phyloP scores from a whole-genome alignment of 495 filamentous ascomycete species.

The Annulohypoxylon moriforme region DNA sequence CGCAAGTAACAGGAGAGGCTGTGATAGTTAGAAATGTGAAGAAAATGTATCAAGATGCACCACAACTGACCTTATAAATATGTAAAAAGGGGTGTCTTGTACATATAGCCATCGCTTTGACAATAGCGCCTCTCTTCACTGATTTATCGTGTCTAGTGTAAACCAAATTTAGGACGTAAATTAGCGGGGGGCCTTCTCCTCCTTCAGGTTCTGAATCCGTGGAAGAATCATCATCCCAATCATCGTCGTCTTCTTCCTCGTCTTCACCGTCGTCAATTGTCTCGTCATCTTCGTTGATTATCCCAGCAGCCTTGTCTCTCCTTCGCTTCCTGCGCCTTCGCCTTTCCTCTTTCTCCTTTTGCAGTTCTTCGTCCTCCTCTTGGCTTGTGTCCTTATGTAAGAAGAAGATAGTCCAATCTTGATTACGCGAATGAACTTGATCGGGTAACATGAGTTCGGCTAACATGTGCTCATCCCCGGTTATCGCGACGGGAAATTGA shows the following conservation, averaged over 20 bases:
- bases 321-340: slow-evolving; percentile 55
- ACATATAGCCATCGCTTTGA: slow-evolving; percentile 99
- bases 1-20: slow-evolving; percentile 94
- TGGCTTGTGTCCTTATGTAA: slow-evolving; percentile 91
- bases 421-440: slow-evolving; percentile 92
- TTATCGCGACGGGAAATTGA: slow-evolving; percentile 93
- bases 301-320: slow-evolving; percentile 64
- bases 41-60: not conserved
- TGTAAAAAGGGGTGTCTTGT: slow-evolving; percentile 98
- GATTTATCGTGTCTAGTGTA: slow-evolving; percentile 97
- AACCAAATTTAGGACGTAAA: slow-evolving; percentile 97
- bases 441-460: slow-evolving; percentile 99
- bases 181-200: slow-evolving; percentile 85
- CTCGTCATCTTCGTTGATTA: slow-evolving; percentile 63
- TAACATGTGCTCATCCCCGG: slow-evolving; percentile 96
- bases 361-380: slow-evolving; percentile 76
- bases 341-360: slow-evolving; percentile 63
- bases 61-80: slow-evolving; percentile 85
- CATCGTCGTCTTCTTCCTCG: slow-evolving; percentile 64
- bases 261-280: slow-evolving; percentile 53
- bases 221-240: slow-evolving; percentile 66
- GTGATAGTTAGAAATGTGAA: slow-evolving; percentile 42
- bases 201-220: slow-evolving; percentile 71
- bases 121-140: slow-evolving; percentile 90
- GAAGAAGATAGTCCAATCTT: slow-evolving; percentile 99